A percentile compares a stretch with the other conserved stretches of the same genome.
Evolutionary conservation across 148 eudicot species (phyloP).

Genomic region (Bassia scoparia): DNA sequence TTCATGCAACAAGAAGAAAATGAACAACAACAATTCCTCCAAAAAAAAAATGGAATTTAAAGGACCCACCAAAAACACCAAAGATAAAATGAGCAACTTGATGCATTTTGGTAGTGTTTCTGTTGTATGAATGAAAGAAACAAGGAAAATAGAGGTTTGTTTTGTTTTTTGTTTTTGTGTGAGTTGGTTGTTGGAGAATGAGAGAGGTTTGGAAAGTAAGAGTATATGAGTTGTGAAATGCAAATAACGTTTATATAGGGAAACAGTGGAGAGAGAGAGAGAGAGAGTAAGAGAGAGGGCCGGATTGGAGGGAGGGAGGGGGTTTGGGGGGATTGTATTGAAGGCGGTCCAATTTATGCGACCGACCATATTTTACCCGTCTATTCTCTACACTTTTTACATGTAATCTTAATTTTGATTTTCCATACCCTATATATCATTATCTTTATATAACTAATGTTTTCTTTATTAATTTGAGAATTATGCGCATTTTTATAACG

Average conservation of each 20-base stretch:
- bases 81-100: constrained; percentile 38
- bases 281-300: neutral
- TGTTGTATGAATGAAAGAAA: neutral
- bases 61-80: constrained; percentile 39
- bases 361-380: too few species aligned
- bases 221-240: neutral
- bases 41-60: neutral
- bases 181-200: neutral
- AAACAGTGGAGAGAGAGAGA: neutral
- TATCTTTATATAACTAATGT: too few species aligned
- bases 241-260: constrained; percentile 15
- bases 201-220: neutral
- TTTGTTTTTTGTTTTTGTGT: neutral
- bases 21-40: neutral
- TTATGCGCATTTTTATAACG: too few species aligned
- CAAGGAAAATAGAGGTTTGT: constrained; percentile 14
- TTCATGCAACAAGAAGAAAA: neutral
- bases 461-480: too few species aligned
- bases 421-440: too few species aligned
- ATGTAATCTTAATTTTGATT: too few species aligned
- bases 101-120: neutral
- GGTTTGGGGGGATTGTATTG: too few species aligned
- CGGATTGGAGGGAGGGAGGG: neutral
- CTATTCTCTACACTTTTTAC: too few species aligned
- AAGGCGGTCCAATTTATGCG: neutral